Base-by-base conservation (phyloP, 495 filamentous ascomycete genomes). In the Penicillium lividum region DNA sequence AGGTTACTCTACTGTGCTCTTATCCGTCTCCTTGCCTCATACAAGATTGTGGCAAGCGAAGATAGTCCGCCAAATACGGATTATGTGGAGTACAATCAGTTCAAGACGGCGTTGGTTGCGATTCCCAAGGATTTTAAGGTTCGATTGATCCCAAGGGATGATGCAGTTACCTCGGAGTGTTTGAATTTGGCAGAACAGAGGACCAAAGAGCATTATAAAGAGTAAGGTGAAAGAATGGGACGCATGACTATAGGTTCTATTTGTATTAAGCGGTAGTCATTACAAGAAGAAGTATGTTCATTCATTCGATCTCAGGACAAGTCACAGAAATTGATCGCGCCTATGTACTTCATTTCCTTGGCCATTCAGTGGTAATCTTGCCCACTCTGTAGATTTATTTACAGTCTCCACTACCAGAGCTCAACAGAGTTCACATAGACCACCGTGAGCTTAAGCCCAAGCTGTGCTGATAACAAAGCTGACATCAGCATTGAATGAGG, bases 71-170 rank as follows among this genome's bases (percentile, higher is more conserved):
- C 81, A 1, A 83, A 82, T 53, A 83, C 80, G 1, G 81, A 85
- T 59, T 83, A 84, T 58, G 74, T 82, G 13, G 82, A 85, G 25
- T 85, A 84, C 49, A 85, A 85, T 54, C 71, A 75, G 55, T 76
- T 82, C 57, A 83, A 83, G 63, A 78, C 73, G 1, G 80, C 82
- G 0, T 55, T 84, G 22, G 81, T 83, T 8, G 81, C 82, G 3
- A 84, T 83, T 57, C 82, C 82, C 3, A 64, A 75, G 40, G 71
- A 80, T 45, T 85, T 84, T 60, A 80, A 80, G 49, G 75, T 84
- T 0, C 73, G 64, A 58, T 62, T 85, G n/a, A 64, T 82, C 22
- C 77, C 76, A 3, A 67, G 81, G 30, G 80, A 82, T 38, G 56
- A 63, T 22, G 60, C 43, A 0, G 49, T 62, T 53, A 69, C 60